These are phyloP conservation scores for Favolaschia claudopus DNA, from an alignment of 768 basidiomycete species.

Conservation along the genomic window DNA sequence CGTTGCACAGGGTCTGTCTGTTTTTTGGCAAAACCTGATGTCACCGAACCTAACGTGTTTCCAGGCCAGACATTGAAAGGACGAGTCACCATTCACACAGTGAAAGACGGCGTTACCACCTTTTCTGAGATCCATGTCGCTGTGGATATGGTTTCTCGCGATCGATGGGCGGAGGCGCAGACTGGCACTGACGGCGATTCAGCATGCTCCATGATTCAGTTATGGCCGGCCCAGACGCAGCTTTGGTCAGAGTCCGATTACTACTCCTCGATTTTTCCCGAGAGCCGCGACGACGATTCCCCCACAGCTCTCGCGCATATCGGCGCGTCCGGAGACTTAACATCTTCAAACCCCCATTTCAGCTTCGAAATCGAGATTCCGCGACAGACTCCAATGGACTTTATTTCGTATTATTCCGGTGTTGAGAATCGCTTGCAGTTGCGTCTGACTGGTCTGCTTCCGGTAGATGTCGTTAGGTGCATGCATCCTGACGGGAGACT, in stretches of 20 bases:
- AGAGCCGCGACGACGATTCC: not conserved
- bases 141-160: not conserved
- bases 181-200: conserved; percentile 1
- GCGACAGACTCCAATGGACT: not conserved
- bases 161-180: conserved; percentile 4
- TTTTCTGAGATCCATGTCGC: conserved; percentile 1
- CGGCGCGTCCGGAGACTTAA: not conserved
- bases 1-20: not conserved
- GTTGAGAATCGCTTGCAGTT: not conserved
- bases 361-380: conserved; percentile 11
- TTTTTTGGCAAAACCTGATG: not conserved
- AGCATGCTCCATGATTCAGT: not conserved
- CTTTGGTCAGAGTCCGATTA: not conserved
- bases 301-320: not conserved
- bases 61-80: not conserved
- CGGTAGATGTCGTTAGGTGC: not conserved
- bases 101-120: not conserved
- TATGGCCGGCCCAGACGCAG: not conserved
- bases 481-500: not conserved
- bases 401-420: conserved; percentile 8
- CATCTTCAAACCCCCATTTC: not conserved
- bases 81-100: not conserved
- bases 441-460: not conserved
- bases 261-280: not conserved
- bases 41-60: not conserved